Evolutionary conservation across 768 basidiomycete genomes (phyloP), one percentile per base, ranked within the genome.

Genomic region (Baorangia bicolor): DNA sequence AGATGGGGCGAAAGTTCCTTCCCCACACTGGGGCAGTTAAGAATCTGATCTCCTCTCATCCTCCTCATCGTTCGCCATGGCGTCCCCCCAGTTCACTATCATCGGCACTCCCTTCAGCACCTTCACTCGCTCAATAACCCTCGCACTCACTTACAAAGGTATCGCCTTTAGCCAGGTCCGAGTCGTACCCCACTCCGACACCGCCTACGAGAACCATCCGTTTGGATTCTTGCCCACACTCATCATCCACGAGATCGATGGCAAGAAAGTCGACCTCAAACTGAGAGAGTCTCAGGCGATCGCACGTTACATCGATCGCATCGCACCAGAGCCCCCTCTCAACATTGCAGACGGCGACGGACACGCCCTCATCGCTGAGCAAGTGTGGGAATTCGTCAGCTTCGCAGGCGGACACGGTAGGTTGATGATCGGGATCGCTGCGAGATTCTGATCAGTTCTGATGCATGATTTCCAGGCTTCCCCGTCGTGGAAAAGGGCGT

Each of bases 341-440:
- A 49, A 37, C 40, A 59, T 72, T 42, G 50, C 18, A 0, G 42
- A 62, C 1, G 71, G 65, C 0, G 61, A 69, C 0, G 67, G 58
- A 6, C 60, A 59, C 16, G 47, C 62, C 18, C 0, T 68, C 45
- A 53, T 71, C 55, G 34, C 48, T 0, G 70, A 71, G 49, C 69
- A 70, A 34, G 55, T 71, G 72, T 71, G 71, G 72, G 70, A 71
- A 31, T 73, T 71, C 18, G 71, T 64, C 42, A 64, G 63, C 10
- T 60, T 69, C 12, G 64, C 56, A 0, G 60, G 60, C 2, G 55
- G 60, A 13, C 45, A 72, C 10, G 69, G 69, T 72, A n/a, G 0
- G 61, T 42, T 5, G 23, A 46, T 40, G 5, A 23, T 51, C 43
- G 13, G 4, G 31, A 39, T 31, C 40, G 2, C n/a, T 25, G 23